These are phyloP conservation scores for Neopestalotiopsis sp. DNA, from an alignment of 2,329 filamentous ascomycete species.

Conservation along the genomic window DNA sequence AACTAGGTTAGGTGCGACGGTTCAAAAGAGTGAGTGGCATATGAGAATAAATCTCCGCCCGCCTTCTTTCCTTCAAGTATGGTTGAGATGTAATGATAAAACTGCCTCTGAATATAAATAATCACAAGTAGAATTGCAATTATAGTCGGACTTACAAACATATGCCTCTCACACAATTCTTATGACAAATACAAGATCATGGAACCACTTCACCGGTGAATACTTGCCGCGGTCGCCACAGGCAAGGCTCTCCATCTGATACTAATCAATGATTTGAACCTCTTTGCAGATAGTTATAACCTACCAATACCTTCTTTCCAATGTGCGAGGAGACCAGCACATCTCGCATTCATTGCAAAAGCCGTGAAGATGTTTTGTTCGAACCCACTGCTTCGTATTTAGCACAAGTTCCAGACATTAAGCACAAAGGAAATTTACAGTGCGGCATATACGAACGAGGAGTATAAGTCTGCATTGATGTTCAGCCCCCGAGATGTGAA, in stretches of 20 bases:
- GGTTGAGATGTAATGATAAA: too few species aligned
- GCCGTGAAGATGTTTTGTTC: neutral
- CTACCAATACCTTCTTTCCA: neutral
- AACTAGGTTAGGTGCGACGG: too few species aligned
- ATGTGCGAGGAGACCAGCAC: conserved; percentile 1
- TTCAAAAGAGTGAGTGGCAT: too few species aligned
- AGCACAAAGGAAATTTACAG: too few species aligned
- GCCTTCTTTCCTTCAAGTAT: too few species aligned
- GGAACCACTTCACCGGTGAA: neutral
- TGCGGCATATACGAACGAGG: neutral
- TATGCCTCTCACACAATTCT: neutral
- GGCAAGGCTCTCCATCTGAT: neutral
- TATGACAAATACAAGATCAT: neutral
- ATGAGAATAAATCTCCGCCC: too few species aligned
- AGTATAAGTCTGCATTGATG: neutral
- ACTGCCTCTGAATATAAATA: too few species aligned
- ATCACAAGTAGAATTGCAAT: neutral
- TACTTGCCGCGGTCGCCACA: conserved; percentile 2
- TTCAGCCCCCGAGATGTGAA: neutral
- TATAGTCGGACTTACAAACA: neutral
- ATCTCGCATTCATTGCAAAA: neutral
- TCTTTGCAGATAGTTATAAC: neutral
- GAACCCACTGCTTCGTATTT: neutral
- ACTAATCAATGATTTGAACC: neutral
- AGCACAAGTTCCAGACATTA: neutral